phyloP scores from a whole-genome alignment of 2,329 filamentous ascomycete genomes.

The Alternaria viburni region DNA sequence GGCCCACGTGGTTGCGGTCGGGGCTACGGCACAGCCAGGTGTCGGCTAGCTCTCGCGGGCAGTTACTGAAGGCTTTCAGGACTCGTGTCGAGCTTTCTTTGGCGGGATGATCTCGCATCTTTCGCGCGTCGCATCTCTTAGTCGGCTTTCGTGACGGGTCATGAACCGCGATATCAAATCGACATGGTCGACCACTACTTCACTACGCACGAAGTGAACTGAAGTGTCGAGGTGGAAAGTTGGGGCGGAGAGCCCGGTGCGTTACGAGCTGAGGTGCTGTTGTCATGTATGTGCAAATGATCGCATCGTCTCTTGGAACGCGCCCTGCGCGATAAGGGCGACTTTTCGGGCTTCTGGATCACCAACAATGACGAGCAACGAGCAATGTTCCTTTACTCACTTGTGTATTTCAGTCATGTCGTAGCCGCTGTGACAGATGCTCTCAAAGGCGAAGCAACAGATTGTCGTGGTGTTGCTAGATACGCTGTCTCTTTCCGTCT shows the following conservation, averaged over 20 bases:
- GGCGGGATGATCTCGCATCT: background rate
- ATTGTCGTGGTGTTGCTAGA: background rate
- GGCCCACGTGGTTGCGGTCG: background rate
- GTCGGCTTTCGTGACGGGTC: background rate
- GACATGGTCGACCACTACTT: background rate
- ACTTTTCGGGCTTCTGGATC: background rate
- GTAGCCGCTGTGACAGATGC: background rate
- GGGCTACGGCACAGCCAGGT: background rate
- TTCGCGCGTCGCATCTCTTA: background rate
- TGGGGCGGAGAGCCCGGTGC: background rate
- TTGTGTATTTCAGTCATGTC: background rate
- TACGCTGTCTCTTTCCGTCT: background rate
- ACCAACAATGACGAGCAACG: background rate
- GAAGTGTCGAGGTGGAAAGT: background rate
- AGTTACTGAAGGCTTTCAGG: background rate
- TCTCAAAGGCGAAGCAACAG: background rate
- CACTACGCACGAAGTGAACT: background rate
- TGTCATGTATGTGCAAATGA: background rate
- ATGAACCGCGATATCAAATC: background rate
- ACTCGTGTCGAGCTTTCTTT: background rate
- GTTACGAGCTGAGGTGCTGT: background rate
- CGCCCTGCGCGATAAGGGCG: background rate
- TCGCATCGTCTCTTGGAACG: background rate
- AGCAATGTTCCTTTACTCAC: background rate
- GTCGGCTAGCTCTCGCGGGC: background rate